These are phyloP conservation scores for Rhynchosporium secalis DNA, from an alignment of 2,329 filamentous ascomycete genomes.

Conservation along the genomic window DNA sequence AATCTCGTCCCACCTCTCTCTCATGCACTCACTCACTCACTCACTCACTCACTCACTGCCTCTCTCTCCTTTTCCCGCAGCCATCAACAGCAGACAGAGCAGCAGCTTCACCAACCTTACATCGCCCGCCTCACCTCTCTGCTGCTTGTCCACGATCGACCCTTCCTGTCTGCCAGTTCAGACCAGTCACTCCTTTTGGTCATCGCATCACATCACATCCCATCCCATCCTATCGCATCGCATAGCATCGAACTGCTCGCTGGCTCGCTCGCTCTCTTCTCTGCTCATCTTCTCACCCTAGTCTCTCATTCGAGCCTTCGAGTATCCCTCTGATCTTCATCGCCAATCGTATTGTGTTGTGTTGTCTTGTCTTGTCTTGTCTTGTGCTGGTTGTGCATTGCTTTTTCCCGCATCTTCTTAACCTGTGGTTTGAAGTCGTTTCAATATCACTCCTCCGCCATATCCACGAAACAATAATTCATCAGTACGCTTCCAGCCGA, in stretches of 20 bases:
- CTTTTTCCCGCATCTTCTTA: slow-evolving; percentile 6
- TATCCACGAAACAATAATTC: slow-evolving; percentile 25
- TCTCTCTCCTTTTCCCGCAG: too few species aligned
- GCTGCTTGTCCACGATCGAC: slow-evolving; percentile 15
- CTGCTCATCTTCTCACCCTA: slow-evolving; percentile 36
- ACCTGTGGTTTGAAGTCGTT: slow-evolving; percentile 28
- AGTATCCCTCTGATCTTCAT: slow-evolving; percentile 7
- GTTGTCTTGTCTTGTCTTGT: not conserved
- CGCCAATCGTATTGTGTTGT: not conserved
- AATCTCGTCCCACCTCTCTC: slow-evolving; percentile 21
- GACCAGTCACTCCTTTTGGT: slow-evolving; percentile 58
- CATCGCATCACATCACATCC: slow-evolving; percentile 12
- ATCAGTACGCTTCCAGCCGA: slow-evolving; percentile 15
- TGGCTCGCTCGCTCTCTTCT: slow-evolving; percentile 41
- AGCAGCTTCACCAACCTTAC: slow-evolving; percentile 38
- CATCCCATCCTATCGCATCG: too few species aligned
- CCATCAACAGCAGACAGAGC: not conserved
- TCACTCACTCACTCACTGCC: too few species aligned
- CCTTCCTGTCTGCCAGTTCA: slow-evolving; percentile 50
- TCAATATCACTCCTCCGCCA: slow-evolving; percentile 27
- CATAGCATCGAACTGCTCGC: too few species aligned
- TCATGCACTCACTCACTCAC: not conserved
- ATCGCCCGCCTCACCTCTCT: not conserved
- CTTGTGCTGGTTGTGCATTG: slow-evolving; percentile 17
- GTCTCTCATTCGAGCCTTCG: slow-evolving; percentile 39